Conservation (phyloP, 306 rosid genomes). For the Abrus precatorius region DNA sequence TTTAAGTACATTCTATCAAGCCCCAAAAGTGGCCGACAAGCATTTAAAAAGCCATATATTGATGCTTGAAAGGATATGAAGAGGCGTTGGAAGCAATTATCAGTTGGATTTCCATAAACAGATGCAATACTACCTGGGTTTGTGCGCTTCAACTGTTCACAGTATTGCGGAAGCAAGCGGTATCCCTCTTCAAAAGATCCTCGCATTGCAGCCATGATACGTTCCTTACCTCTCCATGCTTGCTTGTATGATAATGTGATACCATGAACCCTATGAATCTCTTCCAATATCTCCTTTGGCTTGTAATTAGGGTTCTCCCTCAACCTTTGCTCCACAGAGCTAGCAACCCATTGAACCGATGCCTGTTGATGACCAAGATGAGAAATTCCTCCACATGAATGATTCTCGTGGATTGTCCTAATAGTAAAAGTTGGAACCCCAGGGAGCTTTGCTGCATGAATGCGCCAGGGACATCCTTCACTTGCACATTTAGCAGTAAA, state of each 20-base stretch:
- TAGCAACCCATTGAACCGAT: constrained; percentile 94
- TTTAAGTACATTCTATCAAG: constrained; percentile 81
- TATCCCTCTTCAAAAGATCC: constrained; percentile 94
- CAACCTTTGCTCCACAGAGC: constrained; percentile 81
- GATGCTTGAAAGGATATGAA: constrained; percentile 89
- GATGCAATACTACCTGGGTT: constrained; percentile 86
- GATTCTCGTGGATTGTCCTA: constrained; percentile 77
- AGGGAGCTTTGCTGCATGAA: constrained; percentile 92
- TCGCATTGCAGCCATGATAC: constrained; percentile 94
- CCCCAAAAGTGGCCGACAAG: constrained; percentile 87
- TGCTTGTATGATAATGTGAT: constrained; percentile 90
- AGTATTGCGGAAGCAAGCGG: constrained; percentile 86
- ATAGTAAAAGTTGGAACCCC: constrained; percentile 93
- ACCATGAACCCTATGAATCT: constrained; percentile 88
- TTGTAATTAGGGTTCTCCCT: constrained; percentile 85
- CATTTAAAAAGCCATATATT: constrained; percentile 84
- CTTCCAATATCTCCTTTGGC: constrained; percentile 93
- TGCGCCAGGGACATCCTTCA: constrained; percentile 96
- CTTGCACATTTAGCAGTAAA: constrained; percentile 89
- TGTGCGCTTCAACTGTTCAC: constrained; percentile 85
- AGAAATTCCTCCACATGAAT: constrained; percentile 83
- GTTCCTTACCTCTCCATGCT: constrained; percentile 97
- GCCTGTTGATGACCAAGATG: constrained; percentile 98
- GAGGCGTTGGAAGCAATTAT: constrained; percentile 83
- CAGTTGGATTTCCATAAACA: constrained; percentile 73